A percentile compares a stretch with the other conserved stretches of the same genome.
Evolutionary conservation across 768 basidiomycete species (phyloP).

Genomic region (Pholiota microspora): DNA sequence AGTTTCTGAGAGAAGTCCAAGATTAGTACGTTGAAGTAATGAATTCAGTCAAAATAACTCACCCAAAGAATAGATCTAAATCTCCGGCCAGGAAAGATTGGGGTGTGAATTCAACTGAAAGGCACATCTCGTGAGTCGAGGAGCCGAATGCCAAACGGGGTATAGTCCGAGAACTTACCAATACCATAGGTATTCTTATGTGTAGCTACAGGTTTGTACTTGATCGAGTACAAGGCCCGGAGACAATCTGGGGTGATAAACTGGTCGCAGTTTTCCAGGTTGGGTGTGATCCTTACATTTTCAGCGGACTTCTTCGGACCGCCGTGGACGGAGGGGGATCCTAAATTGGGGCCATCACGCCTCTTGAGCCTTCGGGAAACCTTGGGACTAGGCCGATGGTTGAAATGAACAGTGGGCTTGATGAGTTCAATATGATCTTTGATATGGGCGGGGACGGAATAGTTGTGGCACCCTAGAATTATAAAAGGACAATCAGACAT

Average conservation of each 20-base stretch:
- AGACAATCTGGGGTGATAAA: constrained; percentile 39
- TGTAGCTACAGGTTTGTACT: constrained; percentile 29
- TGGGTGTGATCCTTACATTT: constrained; percentile 18
- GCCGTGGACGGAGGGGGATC: constrained; percentile 14
- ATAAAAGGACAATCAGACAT: constrained; percentile 13
- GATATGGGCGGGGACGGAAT: constrained; percentile 39
- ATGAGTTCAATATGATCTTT: constrained; percentile 40
- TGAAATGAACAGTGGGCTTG: constrained; percentile 42
- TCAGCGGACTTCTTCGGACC: constrained; percentile 21
- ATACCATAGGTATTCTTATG: constrained; percentile 39
- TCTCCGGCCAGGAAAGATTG: constrained; percentile 42
- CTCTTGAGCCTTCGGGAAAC: constrained; percentile 6
- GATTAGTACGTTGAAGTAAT: background rate
- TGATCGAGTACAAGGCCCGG: constrained; percentile 37
- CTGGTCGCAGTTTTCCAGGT: constrained; percentile 27
- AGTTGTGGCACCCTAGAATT: constrained; percentile 34
- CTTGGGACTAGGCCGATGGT: constrained; percentile 25
- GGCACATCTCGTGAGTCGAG: background rate
- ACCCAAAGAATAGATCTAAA: constrained; percentile 41
- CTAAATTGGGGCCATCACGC: constrained; percentile 11
- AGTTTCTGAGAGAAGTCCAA: constrained; percentile 25
- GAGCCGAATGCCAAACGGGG: background rate
- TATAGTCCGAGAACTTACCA: constrained; percentile 20
- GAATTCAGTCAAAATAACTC: background rate
- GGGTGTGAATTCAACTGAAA: constrained; percentile 50